Conservation (phyloP, 2,329 filamentous ascomycete genomes). For the Pezicula carpinea region DNA sequence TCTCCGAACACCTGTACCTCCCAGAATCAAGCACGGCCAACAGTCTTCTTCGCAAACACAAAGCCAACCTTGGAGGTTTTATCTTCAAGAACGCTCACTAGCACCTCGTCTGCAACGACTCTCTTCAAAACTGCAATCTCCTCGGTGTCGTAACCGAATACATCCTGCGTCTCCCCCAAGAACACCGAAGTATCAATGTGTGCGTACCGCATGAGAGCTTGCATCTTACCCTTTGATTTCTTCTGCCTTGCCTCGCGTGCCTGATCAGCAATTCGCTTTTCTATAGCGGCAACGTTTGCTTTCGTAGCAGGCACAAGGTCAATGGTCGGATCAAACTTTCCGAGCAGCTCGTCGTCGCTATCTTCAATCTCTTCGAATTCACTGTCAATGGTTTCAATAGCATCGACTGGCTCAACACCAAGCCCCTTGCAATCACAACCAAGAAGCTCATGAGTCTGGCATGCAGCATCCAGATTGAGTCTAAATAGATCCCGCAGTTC, state of each 20-base stretch:
- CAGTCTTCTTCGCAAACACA: constrained; percentile 38
- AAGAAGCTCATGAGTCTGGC: constrained; percentile 65
- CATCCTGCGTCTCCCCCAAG: constrained; percentile 28
- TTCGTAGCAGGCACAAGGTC: constrained; percentile 35
- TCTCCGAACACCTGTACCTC: too few species aligned
- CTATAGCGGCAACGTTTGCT: constrained; percentile 40
- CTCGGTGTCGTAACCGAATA: constrained; percentile 26
- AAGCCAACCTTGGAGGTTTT: constrained; percentile 37
- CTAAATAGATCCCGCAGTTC: constrained; percentile 65
- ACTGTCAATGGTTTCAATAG: constrained; percentile 8
- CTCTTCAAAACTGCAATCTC: constrained; percentile 29
- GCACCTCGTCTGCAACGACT: constrained; percentile 43
- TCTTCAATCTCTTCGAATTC: constrained; percentile 20
- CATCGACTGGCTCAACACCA: constrained; percentile 30
- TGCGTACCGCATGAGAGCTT: constrained; percentile 48
- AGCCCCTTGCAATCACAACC: constrained; percentile 57
- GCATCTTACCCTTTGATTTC: constrained; percentile 34
- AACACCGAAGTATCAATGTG: constrained; percentile 43
- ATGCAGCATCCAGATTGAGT: constrained; percentile 54
- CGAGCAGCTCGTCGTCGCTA: constrained; percentile 25
- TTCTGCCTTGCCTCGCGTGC: constrained; percentile 25
- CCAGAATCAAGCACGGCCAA: too few species aligned
- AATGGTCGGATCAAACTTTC: constrained; percentile 7
- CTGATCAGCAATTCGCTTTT: constrained; percentile 34
- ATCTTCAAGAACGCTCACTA: constrained; percentile 43